These are phyloP conservation scores for Leccinellum luteum DNA, from an alignment of 768 basidiomycete species.

Conservation along the genomic window DNA sequence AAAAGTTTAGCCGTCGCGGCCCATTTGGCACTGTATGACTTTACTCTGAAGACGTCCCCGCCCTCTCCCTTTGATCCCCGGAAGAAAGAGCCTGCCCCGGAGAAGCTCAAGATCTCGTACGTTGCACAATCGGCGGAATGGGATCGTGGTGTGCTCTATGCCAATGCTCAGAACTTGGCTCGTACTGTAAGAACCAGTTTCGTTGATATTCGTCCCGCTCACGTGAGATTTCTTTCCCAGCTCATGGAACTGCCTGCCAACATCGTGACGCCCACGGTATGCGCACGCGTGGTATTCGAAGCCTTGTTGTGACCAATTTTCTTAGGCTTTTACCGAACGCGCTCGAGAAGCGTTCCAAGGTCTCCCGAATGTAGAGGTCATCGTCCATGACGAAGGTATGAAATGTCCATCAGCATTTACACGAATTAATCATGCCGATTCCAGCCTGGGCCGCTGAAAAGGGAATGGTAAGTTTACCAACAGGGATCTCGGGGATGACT, in stretches of 20 bases:
- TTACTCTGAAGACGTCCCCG: conserved; percentile 73
- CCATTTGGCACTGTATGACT: conserved; percentile 70
- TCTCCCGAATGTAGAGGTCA: conserved; percentile 63
- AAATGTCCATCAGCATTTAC: not conserved
- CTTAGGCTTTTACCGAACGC: conserved; percentile 67
- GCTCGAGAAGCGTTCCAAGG: conserved; percentile 64
- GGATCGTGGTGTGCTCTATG: conserved; percentile 73
- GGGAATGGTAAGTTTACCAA: conserved; percentile 60
- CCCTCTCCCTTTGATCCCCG: conserved; percentile 66
- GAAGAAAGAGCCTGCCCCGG: conserved; percentile 47
- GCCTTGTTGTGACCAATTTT: not conserved
- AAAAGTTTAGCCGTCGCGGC: conserved; percentile 64
- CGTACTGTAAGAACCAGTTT: conserved; percentile 51
- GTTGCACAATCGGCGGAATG: conserved; percentile 51
- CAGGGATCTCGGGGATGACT: not conserved
- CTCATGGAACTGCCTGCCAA: conserved; percentile 86
- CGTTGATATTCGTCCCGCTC: not conserved
- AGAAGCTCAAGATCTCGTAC: conserved; percentile 49
- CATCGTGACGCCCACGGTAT: conserved; percentile 78
- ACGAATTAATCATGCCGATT: not conserved
- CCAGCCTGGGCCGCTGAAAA: conserved; percentile 80
- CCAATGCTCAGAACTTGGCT: conserved; percentile 75
- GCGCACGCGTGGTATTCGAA: conserved; percentile 8
- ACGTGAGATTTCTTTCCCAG: conserved; percentile 34
- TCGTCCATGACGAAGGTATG: conserved; percentile 71